Conservation (phyloP, 2,329 filamentous ascomycete species). For the Teratosphaeria destructans region DNA sequence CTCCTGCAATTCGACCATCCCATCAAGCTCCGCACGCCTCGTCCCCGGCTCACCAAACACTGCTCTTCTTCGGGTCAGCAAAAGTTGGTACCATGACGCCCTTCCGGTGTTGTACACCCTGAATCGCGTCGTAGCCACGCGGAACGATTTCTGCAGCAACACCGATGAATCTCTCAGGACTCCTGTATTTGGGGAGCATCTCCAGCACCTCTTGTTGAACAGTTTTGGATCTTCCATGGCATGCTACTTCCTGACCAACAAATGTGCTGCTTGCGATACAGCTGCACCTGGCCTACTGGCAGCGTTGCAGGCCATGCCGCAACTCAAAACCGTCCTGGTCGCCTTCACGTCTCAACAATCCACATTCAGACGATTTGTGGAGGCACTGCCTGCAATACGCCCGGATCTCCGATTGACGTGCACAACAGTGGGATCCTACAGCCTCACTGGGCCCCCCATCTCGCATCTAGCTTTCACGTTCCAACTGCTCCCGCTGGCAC, state of each 20-base stretch:
- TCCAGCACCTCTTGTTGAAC: constrained; percentile 3
- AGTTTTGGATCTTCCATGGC: constrained; percentile 7
- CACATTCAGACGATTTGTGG: constrained; percentile 1
- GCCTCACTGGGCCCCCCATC: background rate
- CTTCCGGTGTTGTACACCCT: constrained; percentile 3
- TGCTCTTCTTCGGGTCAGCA: constrained; percentile 4
- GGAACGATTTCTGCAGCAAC: constrained; percentile 6
- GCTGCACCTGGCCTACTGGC: constrained; percentile 1
- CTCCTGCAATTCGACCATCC: constrained; percentile 3
- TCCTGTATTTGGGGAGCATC: constrained; percentile 1
- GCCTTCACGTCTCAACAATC: constrained; percentile 2
- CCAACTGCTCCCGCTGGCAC: constrained; percentile 1
- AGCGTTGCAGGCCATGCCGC: constrained; percentile 2
- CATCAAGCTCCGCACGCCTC: constrained; percentile 2
- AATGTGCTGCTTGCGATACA: constrained; percentile 4
- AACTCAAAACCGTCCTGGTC: constrained; percentile 3
- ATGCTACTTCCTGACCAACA: constrained; percentile 1
- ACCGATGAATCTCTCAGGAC: constrained; percentile 2
- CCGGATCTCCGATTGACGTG: background rate
- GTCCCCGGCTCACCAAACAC: constrained; percentile 1
- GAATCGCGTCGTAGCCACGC: constrained; percentile 4
- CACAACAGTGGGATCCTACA: background rate
- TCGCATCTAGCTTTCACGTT: constrained; percentile 2
- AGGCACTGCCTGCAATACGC: background rate
- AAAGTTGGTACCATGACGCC: constrained; percentile 5